Evolutionary conservation across 148 eudicot species (phyloP), one percentile per base, ranked within the genome.

Genomic region (Chenopodium quinoa): DNA sequence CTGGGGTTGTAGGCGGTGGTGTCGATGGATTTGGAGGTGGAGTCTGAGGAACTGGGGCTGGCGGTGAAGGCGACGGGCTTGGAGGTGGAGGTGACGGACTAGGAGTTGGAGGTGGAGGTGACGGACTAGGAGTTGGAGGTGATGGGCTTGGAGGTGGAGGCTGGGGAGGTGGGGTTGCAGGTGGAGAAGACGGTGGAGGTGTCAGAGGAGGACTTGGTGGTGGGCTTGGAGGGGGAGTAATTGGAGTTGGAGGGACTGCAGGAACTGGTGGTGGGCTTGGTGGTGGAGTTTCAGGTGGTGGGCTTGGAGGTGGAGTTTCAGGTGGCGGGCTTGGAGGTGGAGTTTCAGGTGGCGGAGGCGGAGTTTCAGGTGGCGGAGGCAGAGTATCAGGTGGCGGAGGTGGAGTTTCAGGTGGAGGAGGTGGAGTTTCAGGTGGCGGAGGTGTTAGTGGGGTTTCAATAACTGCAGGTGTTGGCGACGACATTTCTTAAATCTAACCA

Each of bases 1-100:
- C 84, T 79, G 47, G 34, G 74, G 76, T 31, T 0, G 83, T 77
- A 48, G 85, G 62, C 64, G 82, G 84, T 40, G 82, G 48, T 34
- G 82, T 58, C 8, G 74, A 40, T 58, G 71, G 71, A 31, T 75
- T 58, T 62, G 85, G 83, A 16, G 88, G 71, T 47, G 85, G 75
- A 73, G 75, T 46, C 16, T 6, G 48, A 37, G 78, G 66, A 11
- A 44, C 34, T 16, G 68, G 56, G 22, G 34, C 2, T 12, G 70
- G 37, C 17, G 76, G 19, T 23, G 76, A 40, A 71, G 82, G 82
- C 6, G 82, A n/a, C 0, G 82, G 69, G 40, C 23, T 37, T 23
- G 75, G 82, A 52, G 82, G 69, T 14, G 27, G 76, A 58, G 75
- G 13, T 9, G 13, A 20, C 2, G 63, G 63, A 9, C 40, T 11